Percentiles rank a stretch among this genome's conserved stretches.
Conservation (phyloP, 305 asterid species). For the Stenogyne calaminthoides region DNA sequence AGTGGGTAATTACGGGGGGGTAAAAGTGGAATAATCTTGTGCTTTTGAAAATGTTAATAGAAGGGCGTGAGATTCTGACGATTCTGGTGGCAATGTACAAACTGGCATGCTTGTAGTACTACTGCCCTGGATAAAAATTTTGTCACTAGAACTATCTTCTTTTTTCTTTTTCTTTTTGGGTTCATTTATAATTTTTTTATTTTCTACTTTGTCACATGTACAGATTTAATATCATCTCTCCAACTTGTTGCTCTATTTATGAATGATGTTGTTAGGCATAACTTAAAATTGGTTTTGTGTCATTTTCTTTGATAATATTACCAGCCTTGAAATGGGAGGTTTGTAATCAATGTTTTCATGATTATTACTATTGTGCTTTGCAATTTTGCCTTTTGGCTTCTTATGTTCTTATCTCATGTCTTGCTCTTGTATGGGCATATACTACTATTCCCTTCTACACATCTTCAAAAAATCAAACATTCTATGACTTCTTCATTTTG, state of each 20-base stretch:
- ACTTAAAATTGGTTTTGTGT: constrained; percentile 36
- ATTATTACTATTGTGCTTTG: constrained; percentile 16
- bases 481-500: constrained; percentile 38
- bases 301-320: constrained; percentile 32
- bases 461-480: constrained; percentile 46
- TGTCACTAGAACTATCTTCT: constrained; percentile 31
- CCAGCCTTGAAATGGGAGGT: constrained; percentile 28
- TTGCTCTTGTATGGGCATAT: constrained; percentile 30
- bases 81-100: constrained; percentile 64
- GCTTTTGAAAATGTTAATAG: constrained; percentile 38
- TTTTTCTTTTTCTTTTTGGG: neutral
- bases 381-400: constrained; percentile 8
- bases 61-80: constrained; percentile 43
- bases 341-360: constrained; percentile 29
- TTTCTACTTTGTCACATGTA: constrained; percentile 36
- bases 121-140: constrained; percentile 53
- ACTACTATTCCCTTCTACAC: constrained; percentile 35
- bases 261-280: constrained; percentile 9
- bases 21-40: constrained; percentile 28
- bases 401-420: constrained; percentile 52
- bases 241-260: neutral
- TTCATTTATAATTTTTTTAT: neutral
- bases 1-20: constrained; percentile 5
- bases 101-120: constrained; percentile 37
- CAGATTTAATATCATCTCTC: constrained; percentile 35